A percentile compares a stretch with the other conserved stretches of the same genome.
These are phyloP conservation scores for Castanea crenata DNA, from an alignment of 306 rosid species.

Conservation along the genomic window DNA sequence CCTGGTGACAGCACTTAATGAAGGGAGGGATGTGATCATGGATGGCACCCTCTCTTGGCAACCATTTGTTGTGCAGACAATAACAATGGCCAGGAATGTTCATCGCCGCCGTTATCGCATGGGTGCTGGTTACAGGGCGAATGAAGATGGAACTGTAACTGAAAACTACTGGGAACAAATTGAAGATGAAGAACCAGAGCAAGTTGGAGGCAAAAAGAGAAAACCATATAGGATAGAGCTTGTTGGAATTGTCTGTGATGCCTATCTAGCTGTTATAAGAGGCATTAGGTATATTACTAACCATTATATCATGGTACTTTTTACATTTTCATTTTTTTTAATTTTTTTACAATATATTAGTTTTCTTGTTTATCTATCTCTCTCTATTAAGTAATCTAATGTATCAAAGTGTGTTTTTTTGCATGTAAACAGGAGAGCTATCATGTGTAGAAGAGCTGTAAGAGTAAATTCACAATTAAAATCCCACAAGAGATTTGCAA, in stretches of 20 bases:
- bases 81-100: slow-evolving; percentile 90
- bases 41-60: slow-evolving; percentile 98
- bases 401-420: not conserved
- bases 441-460: slow-evolving; percentile 86
- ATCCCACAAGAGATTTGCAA: slow-evolving; percentile 93
- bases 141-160: slow-evolving; percentile 55
- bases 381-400: slow-evolving; percentile 2
- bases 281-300: slow-evolving; percentile 66
- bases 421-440: slow-evolving; percentile 73
- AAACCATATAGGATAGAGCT: slow-evolving; percentile 95
- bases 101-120: slow-evolving; percentile 94
- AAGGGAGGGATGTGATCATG: slow-evolving; percentile 94
- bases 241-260: slow-evolving; percentile 97
- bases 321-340: slow-evolving; percentile 7
- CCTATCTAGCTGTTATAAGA: slow-evolving; percentile 81
- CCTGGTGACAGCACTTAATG: slow-evolving; percentile 85
- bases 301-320: slow-evolving; percentile 1
- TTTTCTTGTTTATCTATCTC: not conserved
- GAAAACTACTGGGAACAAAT: slow-evolving; percentile 85
- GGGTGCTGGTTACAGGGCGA: slow-evolving; percentile 77
- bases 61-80: slow-evolving; percentile 94
- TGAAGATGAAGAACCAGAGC: slow-evolving; percentile 66
- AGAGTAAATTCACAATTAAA: slow-evolving; percentile 76
- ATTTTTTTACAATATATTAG: not conserved
- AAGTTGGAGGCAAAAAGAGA: slow-evolving; percentile 68